A percentile compares a stretch with the other conserved stretches of the same genome.
phyloP scores from a whole-genome alignment of 352 stramenopile genomes.

The Globisporangium perplexum region DNA sequence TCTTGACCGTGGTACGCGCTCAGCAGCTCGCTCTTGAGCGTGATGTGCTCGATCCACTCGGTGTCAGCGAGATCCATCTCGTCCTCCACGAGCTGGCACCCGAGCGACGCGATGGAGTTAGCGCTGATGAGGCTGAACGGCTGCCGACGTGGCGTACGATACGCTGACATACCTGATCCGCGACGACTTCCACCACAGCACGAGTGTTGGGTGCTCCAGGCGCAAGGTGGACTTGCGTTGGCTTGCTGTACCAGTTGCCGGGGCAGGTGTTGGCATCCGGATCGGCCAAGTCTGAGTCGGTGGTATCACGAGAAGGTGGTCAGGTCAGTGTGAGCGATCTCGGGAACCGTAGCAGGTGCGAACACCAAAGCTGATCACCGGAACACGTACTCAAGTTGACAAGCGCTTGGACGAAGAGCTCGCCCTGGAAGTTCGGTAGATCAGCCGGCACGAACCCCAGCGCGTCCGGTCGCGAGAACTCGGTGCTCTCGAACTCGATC shows the following conservation, averaged over 20 bases:
- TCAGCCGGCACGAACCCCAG: slow-evolving; percentile 57
- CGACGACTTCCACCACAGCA: slow-evolving; percentile 43
- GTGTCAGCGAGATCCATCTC: slow-evolving; percentile 39
- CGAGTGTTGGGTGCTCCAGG: slow-evolving; percentile 2
- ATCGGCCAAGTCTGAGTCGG: slow-evolving; percentile 42
- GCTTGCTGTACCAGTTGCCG: slow-evolving; percentile 60
- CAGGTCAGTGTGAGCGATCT: not conserved
- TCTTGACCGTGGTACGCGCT: slow-evolving; percentile 63
- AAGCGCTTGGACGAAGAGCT: slow-evolving; percentile 60
- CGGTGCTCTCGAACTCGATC: slow-evolving; percentile 61
- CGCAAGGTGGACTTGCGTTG: slow-evolving; percentile 32
- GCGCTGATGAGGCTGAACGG: not conserved
- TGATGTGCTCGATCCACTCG: slow-evolving; percentile 60
- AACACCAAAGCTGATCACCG: no score
- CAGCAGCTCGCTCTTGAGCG: slow-evolving; percentile 63
- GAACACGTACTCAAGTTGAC: slow-evolving; percentile 45
- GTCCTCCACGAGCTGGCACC: slow-evolving; percentile 20
- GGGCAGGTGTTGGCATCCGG: slow-evolving; percentile 57
- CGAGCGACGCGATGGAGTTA: not conserved
- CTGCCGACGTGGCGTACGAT: not conserved
- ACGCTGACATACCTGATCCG: slow-evolving; percentile 27
- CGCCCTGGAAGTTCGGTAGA: slow-evolving; percentile 31
- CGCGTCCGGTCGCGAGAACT: slow-evolving; percentile 49
- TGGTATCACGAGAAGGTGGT: not conserved
- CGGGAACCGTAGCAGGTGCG: no score